Conservation (phyloP, 169 alveolate species). For the Plasmodium fragile region DNA sequence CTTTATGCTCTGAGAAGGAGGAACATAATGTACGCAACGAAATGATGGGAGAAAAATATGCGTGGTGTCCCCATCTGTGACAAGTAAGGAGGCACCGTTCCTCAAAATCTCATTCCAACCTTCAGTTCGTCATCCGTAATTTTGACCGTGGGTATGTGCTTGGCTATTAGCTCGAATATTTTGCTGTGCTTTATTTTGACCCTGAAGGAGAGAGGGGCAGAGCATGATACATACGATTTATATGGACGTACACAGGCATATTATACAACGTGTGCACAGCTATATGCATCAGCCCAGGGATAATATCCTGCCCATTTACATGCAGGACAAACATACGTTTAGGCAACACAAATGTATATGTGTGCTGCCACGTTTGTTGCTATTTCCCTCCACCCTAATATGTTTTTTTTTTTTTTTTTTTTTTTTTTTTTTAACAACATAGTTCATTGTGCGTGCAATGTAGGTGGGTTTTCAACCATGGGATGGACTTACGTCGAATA, state of each 20-base stretch:
- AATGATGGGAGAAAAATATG: not conserved
- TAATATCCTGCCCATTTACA: not conserved
- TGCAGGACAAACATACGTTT: not conserved
- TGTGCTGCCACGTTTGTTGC: not conserved
- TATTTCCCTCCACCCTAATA: not conserved
- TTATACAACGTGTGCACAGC: not conserved
- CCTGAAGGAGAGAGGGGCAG: conserved; percentile 1
- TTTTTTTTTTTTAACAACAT: conserved; percentile 64
- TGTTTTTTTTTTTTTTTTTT: not conserved
- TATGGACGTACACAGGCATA: not conserved
- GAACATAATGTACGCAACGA: not conserved
- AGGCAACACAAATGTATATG: not conserved
- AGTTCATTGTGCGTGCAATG: conserved; percentile 71
- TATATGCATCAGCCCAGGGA: not conserved
- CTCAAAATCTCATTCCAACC: not conserved
- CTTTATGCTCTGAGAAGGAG: conserved; percentile 20
- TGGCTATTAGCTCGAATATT: conserved; percentile 62
- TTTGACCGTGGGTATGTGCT: conserved; percentile 67
- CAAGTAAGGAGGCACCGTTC: not conserved
- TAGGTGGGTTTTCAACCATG: not conserved
- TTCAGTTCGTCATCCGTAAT: conserved; percentile 70
- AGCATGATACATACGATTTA: not conserved
- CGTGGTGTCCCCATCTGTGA: not conserved
- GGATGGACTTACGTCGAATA: conserved; percentile 77
- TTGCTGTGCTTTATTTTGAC: conserved; percentile 71